Evolutionary conservation across 2,329 filamentous ascomycete genomes (phyloP).

Genomic region (Cladobotryum protrusum): DNA sequence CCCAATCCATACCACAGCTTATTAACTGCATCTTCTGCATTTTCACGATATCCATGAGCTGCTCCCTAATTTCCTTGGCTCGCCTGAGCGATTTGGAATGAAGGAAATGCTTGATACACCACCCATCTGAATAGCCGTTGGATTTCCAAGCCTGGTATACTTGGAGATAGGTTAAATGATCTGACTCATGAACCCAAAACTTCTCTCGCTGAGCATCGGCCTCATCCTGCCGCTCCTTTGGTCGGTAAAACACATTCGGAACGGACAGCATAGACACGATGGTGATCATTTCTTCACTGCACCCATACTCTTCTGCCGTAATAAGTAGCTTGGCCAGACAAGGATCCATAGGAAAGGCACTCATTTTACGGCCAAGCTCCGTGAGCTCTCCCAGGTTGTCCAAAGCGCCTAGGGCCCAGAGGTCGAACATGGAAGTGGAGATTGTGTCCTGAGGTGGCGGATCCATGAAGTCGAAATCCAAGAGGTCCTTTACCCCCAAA

Average conservation of each 20-base stretch:
- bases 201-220: conserved; percentile 93
- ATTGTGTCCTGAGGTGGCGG: conserved; percentile 97
- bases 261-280: conserved; percentile 98
- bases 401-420: conserved; percentile 90
- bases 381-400: conserved; percentile 94
- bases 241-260: conserved; percentile 92
- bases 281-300: conserved; percentile 95
- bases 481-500: conserved; percentile 82
- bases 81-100: conserved; percentile 90
- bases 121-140: conserved; percentile 82
- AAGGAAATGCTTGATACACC: conserved; percentile 90
- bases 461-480: conserved; percentile 99
- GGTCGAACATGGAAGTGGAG: conserved; percentile 91
- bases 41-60: conserved; percentile 88
- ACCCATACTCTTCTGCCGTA: conserved; percentile 81
- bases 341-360: conserved; percentile 96
- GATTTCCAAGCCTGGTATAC: conserved; percentile 94
- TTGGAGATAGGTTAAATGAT: conserved; percentile 91
- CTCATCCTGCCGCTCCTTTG: conserved; percentile 94
- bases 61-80: conserved; percentile 89
- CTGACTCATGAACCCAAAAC: conserved; percentile 96
- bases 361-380: conserved; percentile 83
- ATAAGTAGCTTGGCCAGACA: conserved; percentile 92
- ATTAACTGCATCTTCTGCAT: conserved; percentile 84
- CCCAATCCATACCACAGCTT: conserved; percentile 95